These are phyloP conservation scores for Dipteronia sinensis DNA, from an alignment of 345 rosid genomes.

Conservation along the genomic window DNA sequence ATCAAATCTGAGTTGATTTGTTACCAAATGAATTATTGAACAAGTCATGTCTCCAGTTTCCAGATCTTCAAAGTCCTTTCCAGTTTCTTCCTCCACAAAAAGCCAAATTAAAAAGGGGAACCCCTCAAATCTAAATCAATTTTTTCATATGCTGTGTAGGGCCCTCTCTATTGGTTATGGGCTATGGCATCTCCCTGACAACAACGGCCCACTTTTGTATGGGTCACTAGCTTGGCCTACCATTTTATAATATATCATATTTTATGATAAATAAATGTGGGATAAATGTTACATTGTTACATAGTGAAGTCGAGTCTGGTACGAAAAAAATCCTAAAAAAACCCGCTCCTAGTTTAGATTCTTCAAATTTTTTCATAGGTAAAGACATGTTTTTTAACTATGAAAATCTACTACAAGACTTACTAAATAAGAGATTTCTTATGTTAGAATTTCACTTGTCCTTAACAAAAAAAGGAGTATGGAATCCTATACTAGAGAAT, in stretches of 20 bases:
- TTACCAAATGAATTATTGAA: constrained; percentile 26
- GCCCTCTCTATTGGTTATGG: constrained; percentile 2
- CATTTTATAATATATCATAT: background rate
- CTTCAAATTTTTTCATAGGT: no score
- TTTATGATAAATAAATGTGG: no score
- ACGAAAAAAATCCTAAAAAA: no score
- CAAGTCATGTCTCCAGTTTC: constrained; percentile 19
- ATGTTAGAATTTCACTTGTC: no score
- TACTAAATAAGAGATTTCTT: no score
- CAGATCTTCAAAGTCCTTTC: constrained; percentile 6
- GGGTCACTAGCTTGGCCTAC: background rate
- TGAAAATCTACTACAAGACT: no score
- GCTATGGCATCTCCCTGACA: constrained; percentile 25
- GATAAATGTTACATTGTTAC: no score
- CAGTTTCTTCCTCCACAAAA: background rate
- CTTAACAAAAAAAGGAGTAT: no score
- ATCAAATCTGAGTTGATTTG: constrained; percentile 20
- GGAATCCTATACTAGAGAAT: no score
- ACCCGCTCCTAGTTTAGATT: no score
- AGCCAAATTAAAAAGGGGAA: background rate
- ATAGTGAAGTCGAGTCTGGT: no score
- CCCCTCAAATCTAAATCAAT: constrained; percentile 1
- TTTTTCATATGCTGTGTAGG: constrained; percentile 15
- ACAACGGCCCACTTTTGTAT: background rate
- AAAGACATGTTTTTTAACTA: no score